Evolutionary conservation across 352 stramenopile species (phyloP).

Genomic region (Peronosclerospora sorghi): DNA sequence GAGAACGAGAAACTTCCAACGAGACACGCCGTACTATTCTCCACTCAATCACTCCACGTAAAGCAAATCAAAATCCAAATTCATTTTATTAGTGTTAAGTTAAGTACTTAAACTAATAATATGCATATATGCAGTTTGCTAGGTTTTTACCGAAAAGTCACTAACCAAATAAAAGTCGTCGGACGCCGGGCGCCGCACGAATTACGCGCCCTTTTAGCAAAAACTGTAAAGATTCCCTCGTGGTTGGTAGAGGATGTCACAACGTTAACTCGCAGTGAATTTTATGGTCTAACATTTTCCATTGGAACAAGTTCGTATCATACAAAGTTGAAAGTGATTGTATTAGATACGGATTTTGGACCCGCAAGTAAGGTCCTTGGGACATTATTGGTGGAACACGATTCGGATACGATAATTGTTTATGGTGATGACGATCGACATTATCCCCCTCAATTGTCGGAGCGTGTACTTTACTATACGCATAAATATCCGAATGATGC

Average conservation of each 20-base stretch:
- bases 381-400: constrained; percentile 35
- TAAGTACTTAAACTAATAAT: too few relatives aligned
- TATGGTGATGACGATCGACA: constrained; percentile 44
- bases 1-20: too few relatives aligned
- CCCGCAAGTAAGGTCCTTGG: constrained; percentile 44
- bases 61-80: too few relatives aligned
- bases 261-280: constrained; percentile 14
- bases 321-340: constrained; percentile 20
- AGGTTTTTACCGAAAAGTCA: too few relatives aligned
- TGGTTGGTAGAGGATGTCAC: constrained; percentile 23
- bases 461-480: constrained; percentile 31
- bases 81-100: too few relatives aligned
- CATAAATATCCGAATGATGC: constrained; percentile 36
- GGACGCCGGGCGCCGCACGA: too few relatives aligned
- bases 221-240: constrained; percentile 25
- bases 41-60: too few relatives aligned
- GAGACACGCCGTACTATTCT: too few relatives aligned
- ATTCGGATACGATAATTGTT: constrained; percentile 48
- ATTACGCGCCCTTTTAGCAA: too few relatives aligned
- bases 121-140: too few relatives aligned
- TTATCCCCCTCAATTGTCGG: constrained; percentile 29
- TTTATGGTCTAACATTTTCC: constrained; percentile 24
- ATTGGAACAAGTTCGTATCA: constrained; percentile 27
- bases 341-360: constrained; percentile 43
- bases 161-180: too few relatives aligned